These are phyloP conservation scores for Sedum album DNA, from an alignment of 164 flowering plant genomes.

Conservation along the genomic window DNA sequence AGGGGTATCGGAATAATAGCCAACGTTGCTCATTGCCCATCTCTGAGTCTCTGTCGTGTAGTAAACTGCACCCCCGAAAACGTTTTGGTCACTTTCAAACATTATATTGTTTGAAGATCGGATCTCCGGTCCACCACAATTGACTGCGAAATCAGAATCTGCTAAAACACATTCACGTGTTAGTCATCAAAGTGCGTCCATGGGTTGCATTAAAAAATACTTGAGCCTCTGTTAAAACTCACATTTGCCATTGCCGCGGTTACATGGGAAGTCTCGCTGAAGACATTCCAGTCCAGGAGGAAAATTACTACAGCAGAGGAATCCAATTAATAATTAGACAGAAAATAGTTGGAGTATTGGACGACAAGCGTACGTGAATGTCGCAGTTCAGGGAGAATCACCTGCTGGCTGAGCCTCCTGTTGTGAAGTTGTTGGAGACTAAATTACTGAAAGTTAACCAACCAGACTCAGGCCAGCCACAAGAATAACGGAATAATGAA, in stretches of 20 bases:
- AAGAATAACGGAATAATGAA: not conserved
- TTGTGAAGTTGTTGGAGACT: conserved; percentile 63
- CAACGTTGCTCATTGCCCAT: conserved; percentile 8
- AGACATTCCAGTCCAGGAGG: conserved; percentile 54
- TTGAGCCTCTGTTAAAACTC: conserved; percentile 18
- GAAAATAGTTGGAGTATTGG: no score
- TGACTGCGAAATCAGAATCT: conserved; percentile 7
- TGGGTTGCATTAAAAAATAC: not conserved
- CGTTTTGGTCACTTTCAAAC: not conserved
- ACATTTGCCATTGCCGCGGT: conserved; percentile 40
- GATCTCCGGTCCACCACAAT: conserved; percentile 1
- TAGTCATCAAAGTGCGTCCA: not conserved
- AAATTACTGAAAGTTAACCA: conserved; percentile 46
- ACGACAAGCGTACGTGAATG: not conserved
- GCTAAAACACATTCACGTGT: not conserved
- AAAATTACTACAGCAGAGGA: conserved; percentile 24
- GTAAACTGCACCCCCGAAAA: not conserved
- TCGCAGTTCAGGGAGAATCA: conserved; percentile 11
- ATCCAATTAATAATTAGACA: not conserved
- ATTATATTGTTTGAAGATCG: not conserved
- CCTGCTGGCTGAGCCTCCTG: conserved; percentile 40
- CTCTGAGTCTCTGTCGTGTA: no score
- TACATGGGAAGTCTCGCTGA: conserved; percentile 58
- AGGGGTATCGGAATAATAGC: not conserved
- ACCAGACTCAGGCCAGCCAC: not conserved